Conservation (phyloP, 2,329 filamentous ascomycete genomes). For the Davidsoniella eucalypti region DNA sequence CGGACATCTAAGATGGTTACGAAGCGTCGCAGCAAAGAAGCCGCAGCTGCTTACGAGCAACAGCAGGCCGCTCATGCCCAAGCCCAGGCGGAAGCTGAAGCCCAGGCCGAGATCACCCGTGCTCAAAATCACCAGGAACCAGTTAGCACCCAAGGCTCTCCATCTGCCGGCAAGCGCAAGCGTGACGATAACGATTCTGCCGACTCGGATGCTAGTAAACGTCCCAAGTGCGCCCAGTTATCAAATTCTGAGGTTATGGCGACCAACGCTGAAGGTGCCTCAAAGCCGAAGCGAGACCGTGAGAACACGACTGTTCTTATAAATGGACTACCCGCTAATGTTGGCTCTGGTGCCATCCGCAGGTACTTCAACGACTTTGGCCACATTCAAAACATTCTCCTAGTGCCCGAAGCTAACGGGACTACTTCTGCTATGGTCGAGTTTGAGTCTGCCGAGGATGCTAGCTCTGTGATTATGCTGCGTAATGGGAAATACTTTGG, state of each 20-base stretch:
- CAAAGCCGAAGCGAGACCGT: conserved; percentile 56
- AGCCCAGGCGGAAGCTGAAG: conserved; percentile 15
- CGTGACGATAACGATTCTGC: conserved; percentile 25
- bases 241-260: background rate
- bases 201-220: conserved; percentile 36
- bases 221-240: conserved; percentile 33
- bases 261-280: background rate
- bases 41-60: conserved; percentile 33
- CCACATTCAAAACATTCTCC: conserved; percentile 59
- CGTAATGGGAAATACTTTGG: conserved; percentile 68
- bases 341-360: conserved; percentile 55
- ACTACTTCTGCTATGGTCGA: conserved; percentile 64
- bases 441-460: conserved; percentile 67
- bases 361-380: conserved; percentile 91
- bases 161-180: background rate
- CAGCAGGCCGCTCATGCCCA: conserved; percentile 16
- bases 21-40: conserved; percentile 49
- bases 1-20: conserved; percentile 47
- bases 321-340: conserved; percentile 53
- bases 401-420: conserved; percentile 45
- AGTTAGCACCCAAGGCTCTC: background rate
- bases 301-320: conserved; percentile 81
- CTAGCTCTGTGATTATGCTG: conserved; percentile 64
- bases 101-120: background rate
- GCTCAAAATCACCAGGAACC: background rate